Conservation (phyloP, 257 asterid genomes). For the Solanum verrucosum region DNA sequence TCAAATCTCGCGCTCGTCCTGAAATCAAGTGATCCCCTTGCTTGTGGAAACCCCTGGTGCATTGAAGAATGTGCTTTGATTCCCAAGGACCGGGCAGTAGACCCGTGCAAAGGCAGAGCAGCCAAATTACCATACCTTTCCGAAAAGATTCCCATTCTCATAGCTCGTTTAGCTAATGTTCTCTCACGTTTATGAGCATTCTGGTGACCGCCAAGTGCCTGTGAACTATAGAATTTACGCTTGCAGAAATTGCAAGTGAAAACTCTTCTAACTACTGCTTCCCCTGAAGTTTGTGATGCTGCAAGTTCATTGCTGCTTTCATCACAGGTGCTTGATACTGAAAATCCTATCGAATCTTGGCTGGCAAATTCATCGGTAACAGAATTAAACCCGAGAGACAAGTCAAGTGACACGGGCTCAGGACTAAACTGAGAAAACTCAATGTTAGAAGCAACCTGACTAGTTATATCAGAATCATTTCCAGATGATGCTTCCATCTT, state of each 20-base stretch:
- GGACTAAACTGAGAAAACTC: not conserved
- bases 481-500: slow-evolving; percentile 29
- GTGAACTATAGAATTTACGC: slow-evolving; percentile 33
- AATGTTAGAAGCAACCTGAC: slow-evolving; percentile 32
- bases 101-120: slow-evolving; percentile 38
- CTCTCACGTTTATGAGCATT: slow-evolving; percentile 41
- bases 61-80: slow-evolving; percentile 50
- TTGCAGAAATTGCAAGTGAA: slow-evolving; percentile 41
- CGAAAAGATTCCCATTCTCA: slow-evolving; percentile 31
- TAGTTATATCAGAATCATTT: slow-evolving; percentile 18
- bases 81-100: slow-evolving; percentile 31
- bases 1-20: slow-evolving; percentile 22
- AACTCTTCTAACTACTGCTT: slow-evolving; percentile 16
- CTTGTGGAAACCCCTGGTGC: slow-evolving; percentile 20
- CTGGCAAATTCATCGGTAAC: slow-evolving; percentile 2
- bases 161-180: slow-evolving; percentile 30
- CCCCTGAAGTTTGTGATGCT: slow-evolving; percentile 2
- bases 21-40: slow-evolving; percentile 13
- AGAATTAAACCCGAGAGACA: slow-evolving; percentile 32
- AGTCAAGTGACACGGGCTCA: slow-evolving; percentile 27
- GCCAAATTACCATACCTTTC: slow-evolving; percentile 25
- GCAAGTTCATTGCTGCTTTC: slow-evolving; percentile 35
- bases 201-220: slow-evolving; percentile 45
- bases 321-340: slow-evolving; percentile 37
- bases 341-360: slow-evolving; percentile 16